Percentiles rank a stretch among this genome's conserved stretches.
These are phyloP conservation scores for Xylaria sp. DNA, from an alignment of 2,329 filamentous ascomycete species.

Conservation along the genomic window DNA sequence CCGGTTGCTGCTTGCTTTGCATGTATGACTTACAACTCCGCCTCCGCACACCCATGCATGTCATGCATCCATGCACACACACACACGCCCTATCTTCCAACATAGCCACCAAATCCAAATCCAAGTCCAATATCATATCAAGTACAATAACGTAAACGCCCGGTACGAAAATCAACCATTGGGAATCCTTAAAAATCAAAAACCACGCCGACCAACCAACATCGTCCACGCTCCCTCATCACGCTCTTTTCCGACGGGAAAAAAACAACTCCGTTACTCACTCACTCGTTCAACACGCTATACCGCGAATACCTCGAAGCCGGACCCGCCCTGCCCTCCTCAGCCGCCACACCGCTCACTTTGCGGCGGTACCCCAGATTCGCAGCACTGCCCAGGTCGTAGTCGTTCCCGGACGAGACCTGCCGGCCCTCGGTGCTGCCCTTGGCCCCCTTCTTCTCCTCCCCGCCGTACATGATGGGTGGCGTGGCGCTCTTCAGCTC, in stretches of 20 bases:
- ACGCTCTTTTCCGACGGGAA: not conserved
- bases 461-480: conserved; percentile 60
- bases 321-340: conserved; percentile 70
- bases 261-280: no score
- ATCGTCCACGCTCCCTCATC: not conserved
- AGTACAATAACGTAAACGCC: conserved; percentile 26
- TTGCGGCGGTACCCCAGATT: conserved; percentile 57
- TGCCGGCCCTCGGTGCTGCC: conserved; percentile 55
- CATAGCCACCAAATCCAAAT: conserved; percentile 12
- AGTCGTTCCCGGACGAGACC: conserved; percentile 69
- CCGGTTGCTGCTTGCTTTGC: not conserved
- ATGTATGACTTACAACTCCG: not conserved
- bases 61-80: not conserved
- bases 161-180: conserved; percentile 12
- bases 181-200: conserved; percentile 28
- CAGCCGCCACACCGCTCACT: conserved; percentile 77
- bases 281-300: conserved; percentile 43
- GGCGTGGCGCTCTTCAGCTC: conserved; percentile 64
- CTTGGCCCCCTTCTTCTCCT: conserved; percentile 9
- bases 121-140: conserved; percentile 17
- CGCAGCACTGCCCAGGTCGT: conserved; percentile 51
- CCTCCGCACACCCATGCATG: not conserved
- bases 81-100: conserved; percentile 17
- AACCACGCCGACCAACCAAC: conserved; percentile 3
- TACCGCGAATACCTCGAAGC: conserved; percentile 43